Evolutionary conservation across 805 yeast genomes (phyloP), one percentile per base, ranked within the genome.

Genomic region (Candida alai): DNA sequence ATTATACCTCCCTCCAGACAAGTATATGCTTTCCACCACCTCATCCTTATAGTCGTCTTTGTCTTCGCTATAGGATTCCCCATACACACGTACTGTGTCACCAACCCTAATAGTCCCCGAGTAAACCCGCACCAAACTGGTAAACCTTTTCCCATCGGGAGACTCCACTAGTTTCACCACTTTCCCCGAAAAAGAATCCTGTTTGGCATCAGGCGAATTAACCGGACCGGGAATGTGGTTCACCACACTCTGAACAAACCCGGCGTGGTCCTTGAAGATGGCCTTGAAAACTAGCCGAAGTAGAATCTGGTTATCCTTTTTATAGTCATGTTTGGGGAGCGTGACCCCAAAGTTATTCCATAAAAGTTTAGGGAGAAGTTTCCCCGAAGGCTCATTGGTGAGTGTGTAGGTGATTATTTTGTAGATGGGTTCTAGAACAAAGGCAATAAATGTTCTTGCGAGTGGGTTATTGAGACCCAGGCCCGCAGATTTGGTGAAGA

Each of bases 401-500:
- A 90, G 49, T 0, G 84, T 66, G 32, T 74, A 68, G 0, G 86
- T 68, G 23, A 80, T 59, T 6, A 89, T 52, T 52, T 90, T 89
- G 60, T 88, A 90, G 9, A 90, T 48, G 2, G 97, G 98, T 17
- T 76, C 77, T 6, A 88, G 58, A 6, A 93, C 68, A 45, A 87
- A 82, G 28, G 68, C 63, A 5, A 73, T 70, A 54, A 90, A 84
- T 1, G 86, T 53, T 34, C 76, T 25, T 46, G 60, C 27, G 31
- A 40, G 20, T 34, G 41, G 21, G 39, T 55, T 50, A 19, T 39
- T 52, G n/a, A n/a, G n/a, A n/a, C n/a, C n/a, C n/a, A n/a, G n/a
- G n/a, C n/a, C n/a, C 30, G 28, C 36, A 35, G 58, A 60, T 30
- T 43, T 46, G 0, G 68, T 49, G 44, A 87, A 80, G 34, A 60